Conservation (phyloP, 1,284 basidiomycete species). For the Xanthoconium separans region DNA sequence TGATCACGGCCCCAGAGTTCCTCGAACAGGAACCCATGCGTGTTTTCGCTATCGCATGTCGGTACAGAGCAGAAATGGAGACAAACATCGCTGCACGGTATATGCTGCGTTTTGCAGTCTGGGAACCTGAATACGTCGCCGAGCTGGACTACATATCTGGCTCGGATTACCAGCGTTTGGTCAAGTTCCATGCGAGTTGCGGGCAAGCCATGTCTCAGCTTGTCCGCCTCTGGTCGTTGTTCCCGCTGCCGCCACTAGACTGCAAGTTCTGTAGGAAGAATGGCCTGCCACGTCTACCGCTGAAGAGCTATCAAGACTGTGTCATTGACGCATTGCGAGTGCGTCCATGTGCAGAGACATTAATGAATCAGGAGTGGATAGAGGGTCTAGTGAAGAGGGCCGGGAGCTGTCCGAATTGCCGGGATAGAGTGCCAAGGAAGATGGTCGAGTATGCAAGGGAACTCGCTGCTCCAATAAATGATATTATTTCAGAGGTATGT, state of each 20-base stretch:
- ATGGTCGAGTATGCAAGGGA: conserved; percentile 32
- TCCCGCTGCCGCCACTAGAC: conserved; percentile 30
- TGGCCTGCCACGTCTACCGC: conserved; percentile 29
- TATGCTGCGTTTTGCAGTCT: conserved; percentile 42
- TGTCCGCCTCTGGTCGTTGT: conserved; percentile 29
- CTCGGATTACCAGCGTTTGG: conserved; percentile 43
- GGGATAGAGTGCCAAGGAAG: conserved; percentile 31
- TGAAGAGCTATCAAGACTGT: conserved; percentile 34
- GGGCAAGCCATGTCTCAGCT: conserved; percentile 40
- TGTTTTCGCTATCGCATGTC: conserved; percentile 52
- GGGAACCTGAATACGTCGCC: conserved; percentile 35
- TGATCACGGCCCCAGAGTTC: conserved; percentile 39
- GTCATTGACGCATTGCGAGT: conserved; percentile 32
- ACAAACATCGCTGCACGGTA: conserved; percentile 43
- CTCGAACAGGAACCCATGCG: conserved; percentile 45
- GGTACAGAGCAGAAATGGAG: conserved; percentile 42
- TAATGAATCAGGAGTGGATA: conserved; percentile 32
- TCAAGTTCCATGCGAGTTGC: conserved; percentile 45
- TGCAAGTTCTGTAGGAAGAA: conserved; percentile 37
- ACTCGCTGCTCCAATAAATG: conserved; percentile 26
- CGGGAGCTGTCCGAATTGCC: conserved; percentile 29
- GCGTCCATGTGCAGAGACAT: conserved; percentile 31
- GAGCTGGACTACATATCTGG: conserved; percentile 48
- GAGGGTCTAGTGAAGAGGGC: conserved; percentile 31
- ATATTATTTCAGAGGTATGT: conserved; percentile 31